Evolutionary conservation across 2,329 filamentous ascomycete species (phyloP).

Genomic region (Sclerotinia borealis): DNA sequence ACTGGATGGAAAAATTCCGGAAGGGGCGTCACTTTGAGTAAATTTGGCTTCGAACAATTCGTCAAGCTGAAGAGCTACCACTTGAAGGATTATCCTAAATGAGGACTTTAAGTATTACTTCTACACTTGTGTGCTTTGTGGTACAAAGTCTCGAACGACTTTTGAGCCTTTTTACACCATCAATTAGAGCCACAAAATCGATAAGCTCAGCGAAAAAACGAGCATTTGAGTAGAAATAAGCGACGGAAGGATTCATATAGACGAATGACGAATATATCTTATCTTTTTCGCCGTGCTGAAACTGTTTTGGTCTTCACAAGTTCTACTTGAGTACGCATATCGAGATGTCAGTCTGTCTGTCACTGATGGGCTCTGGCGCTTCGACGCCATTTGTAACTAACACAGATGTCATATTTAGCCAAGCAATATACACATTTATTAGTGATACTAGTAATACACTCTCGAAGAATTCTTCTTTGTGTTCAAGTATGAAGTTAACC

Average conservation of each 20-base stretch:
- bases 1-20: constrained; percentile 97
- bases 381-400: constrained; percentile 4
- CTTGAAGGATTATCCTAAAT: constrained; percentile 70
- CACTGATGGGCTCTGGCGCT: constrained; percentile 10
- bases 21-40: constrained; percentile 82
- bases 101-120: constrained; percentile 6
- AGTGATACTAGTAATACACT: constrained; percentile 10
- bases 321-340: constrained; percentile 6
- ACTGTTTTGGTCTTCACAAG: not conserved
- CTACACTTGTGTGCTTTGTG: constrained; percentile 8
- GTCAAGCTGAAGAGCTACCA: constrained; percentile 96
- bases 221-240: constrained; percentile 3
- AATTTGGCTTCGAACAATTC: constrained; percentile 90
- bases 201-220: constrained; percentile 1
- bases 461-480: constrained; percentile 12
- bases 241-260: constrained; percentile 12
- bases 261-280: constrained; percentile 10
- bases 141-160: constrained; percentile 11
- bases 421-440: constrained; percentile 10
- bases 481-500: not conserved
- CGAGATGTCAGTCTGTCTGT: constrained; percentile 5
- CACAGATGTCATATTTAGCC: constrained; percentile 1
- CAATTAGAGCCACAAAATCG: constrained; percentile 7
- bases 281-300: not conserved
- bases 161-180: constrained; percentile 6